Base-by-base conservation (phyloP, 179 eudicot species). In the Camellia oleifera region DNA sequence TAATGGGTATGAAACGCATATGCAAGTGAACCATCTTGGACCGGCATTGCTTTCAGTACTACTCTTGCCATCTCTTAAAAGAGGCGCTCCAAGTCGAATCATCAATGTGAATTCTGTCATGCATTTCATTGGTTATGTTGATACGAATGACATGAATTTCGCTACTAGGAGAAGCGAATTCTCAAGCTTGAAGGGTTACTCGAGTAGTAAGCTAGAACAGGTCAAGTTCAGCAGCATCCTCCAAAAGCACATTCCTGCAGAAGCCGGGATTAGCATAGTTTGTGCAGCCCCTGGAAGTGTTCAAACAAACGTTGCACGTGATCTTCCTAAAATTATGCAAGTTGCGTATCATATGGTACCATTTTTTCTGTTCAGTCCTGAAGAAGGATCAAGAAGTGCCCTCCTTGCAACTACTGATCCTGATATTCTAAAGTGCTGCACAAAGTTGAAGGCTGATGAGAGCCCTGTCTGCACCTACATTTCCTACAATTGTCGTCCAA, bases 1-100 rank as follows among this genome's bases (percentile, higher is more conserved):
- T 17, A 89, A 90, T 63, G 92, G 87, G 50, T 82, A 87, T 79
- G 95, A 90, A 80, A 88, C 83, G 64, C 95, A 91, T 82, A 87
- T 91, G 91, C 95, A 91, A 87, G 90, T 90, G 54, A 92, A 92
- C 84, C 91, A 87, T 83, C 82, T 92, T 77, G 93, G 89, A 14
- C 92, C 92, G 15, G 89, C 93, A 46, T 77, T 92, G 82, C 87
- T 91, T 20, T 84, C 90, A 0, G 54, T 91, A 46, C 80, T 90
- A 74, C 90, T 91, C 63, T 83, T 90, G 81, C 95, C 95, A 18
- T 90, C 95, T 11, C 88, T 91, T 15, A 75, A 84, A 61, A 85
- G 83, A 85, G 83, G 92, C 42, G 86, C 90, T 32, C 91, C 92
- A 18, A 86, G 92, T 76, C 87, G 93, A 69, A 90, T 90, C 78